phyloP scores from a whole-genome alignment of 495 filamentous ascomycete species.

The Penicillium bialowiezense region DNA sequence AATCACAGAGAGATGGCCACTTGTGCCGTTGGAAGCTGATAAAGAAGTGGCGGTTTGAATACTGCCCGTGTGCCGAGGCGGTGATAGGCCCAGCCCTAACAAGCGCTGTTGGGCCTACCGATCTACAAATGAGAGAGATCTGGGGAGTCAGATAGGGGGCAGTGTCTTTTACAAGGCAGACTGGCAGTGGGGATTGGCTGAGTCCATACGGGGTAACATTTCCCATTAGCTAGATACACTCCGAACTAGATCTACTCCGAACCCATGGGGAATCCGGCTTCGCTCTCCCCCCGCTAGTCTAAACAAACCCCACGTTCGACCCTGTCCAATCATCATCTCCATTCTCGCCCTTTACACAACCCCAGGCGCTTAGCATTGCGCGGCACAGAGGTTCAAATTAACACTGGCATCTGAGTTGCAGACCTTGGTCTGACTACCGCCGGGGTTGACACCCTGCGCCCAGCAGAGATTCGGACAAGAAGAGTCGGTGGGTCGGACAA shows the following conservation, averaged over 20 bases:
- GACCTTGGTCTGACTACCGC: constrained; percentile 50
- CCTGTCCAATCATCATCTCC: background rate
- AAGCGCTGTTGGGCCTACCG: constrained; percentile 1
- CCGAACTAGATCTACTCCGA: background rate
- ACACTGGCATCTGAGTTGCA: constrained; percentile 37
- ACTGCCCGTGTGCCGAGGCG: constrained; percentile 3
- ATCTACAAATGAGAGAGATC: too few species aligned
- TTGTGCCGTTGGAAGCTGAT: too few species aligned
- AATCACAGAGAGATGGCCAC: background rate
- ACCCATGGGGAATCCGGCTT: background rate
- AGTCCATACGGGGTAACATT: too few species aligned
- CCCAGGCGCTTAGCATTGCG: constrained; percentile 18
- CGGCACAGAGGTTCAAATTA: constrained; percentile 31
- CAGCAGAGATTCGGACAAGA: constrained; percentile 49
- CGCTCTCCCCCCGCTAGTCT: background rate
- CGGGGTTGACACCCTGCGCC: constrained; percentile 45
- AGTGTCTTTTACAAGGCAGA: background rate
- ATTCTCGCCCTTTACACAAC: background rate
- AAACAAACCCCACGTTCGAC: background rate
- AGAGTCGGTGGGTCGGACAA: constrained; percentile 34
- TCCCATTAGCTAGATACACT: constrained; percentile 1
- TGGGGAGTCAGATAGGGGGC: too few species aligned
- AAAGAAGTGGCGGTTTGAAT: background rate
- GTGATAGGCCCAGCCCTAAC: constrained; percentile 6
- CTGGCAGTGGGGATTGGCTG: too few species aligned